Evolutionary conservation across 345 rosid species (phyloP), one percentile per base, ranked within the genome.

Genomic region (Euphorbia peplus): DNA sequence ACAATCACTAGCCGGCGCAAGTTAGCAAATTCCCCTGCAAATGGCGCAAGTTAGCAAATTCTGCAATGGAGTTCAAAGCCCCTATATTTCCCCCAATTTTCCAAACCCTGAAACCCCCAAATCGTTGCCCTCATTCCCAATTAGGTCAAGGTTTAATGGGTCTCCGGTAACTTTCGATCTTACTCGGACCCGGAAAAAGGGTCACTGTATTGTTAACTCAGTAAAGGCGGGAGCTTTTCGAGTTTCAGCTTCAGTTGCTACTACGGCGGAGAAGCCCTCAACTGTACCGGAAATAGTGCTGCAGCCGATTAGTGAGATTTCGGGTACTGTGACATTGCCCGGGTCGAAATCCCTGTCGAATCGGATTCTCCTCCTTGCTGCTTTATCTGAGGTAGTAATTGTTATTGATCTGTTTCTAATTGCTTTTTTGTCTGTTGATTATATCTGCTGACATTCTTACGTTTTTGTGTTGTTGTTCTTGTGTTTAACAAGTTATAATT

Each of bases 311-410:
- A 81, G 72, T 44, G 91, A 91, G 70, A 91, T 91, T 68, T 91
- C 91, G 19, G 97, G 97, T 69, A 85, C 86, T 13, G 85, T 95
- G 65, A 84, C 79, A 64, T 75, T 91, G 60, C 99, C 99, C 13
- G 98, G 98, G 35, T 93, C 99, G 21, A 95, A 95, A 78, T 95
- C 99, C 10, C 82, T 95, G 0, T 95, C 99, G 8, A 91, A 95
- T 75, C 86, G 99, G 78, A 78, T 95, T 69, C 85, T 95, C 58
- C 99, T 95, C 51, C 96, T 91, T 11, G 96, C 99, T 46, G 95
- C 96, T 70, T 83, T 95, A 44, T 85, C 97, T 39, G 88, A 91
- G 97, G 97, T 91, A 64, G 25, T 19, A 32, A 21, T 14, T 29
- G 14, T 57, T 65, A 22, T 72, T 22, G 18, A 4, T 66, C 37